Evolutionary conservation across 2,329 filamentous ascomycete species (phyloP).

Genomic region (Venturiaceae sp.): DNA sequence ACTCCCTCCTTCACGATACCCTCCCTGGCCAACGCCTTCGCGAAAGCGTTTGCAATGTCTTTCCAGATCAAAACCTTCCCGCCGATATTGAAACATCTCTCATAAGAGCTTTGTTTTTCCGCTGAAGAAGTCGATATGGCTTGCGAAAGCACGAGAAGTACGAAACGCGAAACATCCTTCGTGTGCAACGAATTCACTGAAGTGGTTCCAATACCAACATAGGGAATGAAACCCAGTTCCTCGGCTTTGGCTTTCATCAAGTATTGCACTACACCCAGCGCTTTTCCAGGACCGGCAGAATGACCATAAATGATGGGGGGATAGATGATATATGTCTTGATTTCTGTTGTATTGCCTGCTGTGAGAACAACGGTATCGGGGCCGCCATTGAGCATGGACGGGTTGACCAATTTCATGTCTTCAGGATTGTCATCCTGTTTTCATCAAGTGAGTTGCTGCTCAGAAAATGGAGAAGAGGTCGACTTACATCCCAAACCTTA

Average conservation of each 20-base stretch:
- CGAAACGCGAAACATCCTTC: background rate
- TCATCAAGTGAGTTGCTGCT: background rate
- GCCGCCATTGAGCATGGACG: background rate
- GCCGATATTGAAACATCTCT: background rate
- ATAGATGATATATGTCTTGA: background rate
- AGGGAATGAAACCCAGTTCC: background rate
- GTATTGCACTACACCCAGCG: background rate
- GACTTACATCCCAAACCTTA: background rate
- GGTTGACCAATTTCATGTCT: background rate
- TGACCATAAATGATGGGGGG: background rate
- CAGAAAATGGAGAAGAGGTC: background rate
- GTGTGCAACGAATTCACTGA: background rate
- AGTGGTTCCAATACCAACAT: background rate
- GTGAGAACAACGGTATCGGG: background rate
- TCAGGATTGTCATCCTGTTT: background rate
- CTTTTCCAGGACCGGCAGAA: background rate
- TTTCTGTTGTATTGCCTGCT: background rate
- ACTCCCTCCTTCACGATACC: background rate
- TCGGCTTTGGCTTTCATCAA: background rate
- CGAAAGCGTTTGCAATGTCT: background rate
- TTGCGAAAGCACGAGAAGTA: background rate
- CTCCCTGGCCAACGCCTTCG: background rate
- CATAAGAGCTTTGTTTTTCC: background rate
- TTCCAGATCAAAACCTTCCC: background rate
- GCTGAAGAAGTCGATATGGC: background rate